phyloP scores from a whole-genome alignment of 2,329 filamentous ascomycete species.

The Apiospora koreana region DNA sequence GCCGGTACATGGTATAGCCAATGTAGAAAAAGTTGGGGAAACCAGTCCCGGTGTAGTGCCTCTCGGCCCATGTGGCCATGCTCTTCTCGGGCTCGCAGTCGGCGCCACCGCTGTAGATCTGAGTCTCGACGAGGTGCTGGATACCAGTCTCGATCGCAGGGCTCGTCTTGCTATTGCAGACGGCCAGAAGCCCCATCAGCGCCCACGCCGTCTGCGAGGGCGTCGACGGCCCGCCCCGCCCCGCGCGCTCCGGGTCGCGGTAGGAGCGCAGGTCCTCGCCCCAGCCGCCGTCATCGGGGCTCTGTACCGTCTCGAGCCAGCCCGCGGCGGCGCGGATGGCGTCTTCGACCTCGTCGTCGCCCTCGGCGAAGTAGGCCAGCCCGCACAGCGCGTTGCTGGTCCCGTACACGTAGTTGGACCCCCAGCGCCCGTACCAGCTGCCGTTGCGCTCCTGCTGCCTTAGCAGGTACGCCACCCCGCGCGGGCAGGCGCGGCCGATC shows the following conservation, averaged over 20 bases:
- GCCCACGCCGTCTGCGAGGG: conserved; percentile 36
- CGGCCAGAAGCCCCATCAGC: conserved; percentile 28
- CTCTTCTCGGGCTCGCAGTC: conserved; percentile 9
- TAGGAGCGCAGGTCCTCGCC: conserved; percentile 30
- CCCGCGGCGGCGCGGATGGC: conserved; percentile 12
- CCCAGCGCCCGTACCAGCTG: conserved; percentile 36
- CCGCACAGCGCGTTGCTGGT: conserved; percentile 34
- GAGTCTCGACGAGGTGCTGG: conserved; percentile 10
- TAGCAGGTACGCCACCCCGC: conserved; percentile 27
- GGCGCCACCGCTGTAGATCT: conserved; percentile 7
- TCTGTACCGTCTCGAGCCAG: conserved; percentile 30
- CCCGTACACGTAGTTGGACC: conserved; percentile 35
- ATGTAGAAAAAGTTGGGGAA: conserved; percentile 11
- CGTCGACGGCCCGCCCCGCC: conserved; percentile 22
- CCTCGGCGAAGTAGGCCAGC: conserved; percentile 22
- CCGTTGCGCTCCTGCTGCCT: conserved; percentile 27
- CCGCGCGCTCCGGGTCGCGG: conserved; percentile 15
- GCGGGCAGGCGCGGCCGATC: conserved; percentile 4
- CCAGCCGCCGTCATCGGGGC: conserved; percentile 31
- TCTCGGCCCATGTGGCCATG: conserved; percentile 7
- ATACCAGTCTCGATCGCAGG: not conserved
- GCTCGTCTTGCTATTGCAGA: not conserved
- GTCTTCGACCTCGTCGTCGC: conserved; percentile 12
- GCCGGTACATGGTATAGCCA: conserved; percentile 8
- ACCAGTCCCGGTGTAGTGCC: conserved; percentile 9